Evolutionary conservation across 2,329 filamentous ascomycete genomes (phyloP).

Genomic region (Penicillium freii): DNA sequence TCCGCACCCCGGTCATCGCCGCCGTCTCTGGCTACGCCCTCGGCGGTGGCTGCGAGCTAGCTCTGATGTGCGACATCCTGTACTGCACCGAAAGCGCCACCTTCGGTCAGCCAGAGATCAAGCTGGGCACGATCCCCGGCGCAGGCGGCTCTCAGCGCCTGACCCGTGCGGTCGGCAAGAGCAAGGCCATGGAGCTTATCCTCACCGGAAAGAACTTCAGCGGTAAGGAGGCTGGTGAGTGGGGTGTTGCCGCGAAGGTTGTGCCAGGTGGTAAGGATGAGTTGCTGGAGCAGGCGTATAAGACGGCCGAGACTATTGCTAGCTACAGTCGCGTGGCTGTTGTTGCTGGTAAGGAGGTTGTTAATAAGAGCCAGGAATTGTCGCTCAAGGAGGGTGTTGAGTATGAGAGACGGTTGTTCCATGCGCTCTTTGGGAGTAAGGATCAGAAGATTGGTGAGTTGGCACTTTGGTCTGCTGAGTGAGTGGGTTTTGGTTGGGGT

Average conservation of each 20-base stretch:
- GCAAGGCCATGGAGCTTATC: conserved; percentile 86
- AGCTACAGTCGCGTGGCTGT: conserved; percentile 82
- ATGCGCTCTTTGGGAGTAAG: conserved; percentile 85
- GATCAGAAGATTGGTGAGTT: conserved; percentile 88
- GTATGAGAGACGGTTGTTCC: conserved; percentile 90
- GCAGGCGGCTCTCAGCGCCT: conserved; percentile 88
- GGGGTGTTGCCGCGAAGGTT: conserved; percentile 82
- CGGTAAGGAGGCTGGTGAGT: conserved; percentile 79
- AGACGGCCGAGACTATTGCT: conserved; percentile 86
- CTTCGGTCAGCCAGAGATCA: conserved; percentile 97
- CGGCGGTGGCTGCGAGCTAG: conserved; percentile 92
- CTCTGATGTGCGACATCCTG: conserved; percentile 94
- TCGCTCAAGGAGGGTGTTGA: conserved; percentile 86
- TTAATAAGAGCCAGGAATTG: conserved; percentile 97
- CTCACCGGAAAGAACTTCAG: conserved; percentile 81
- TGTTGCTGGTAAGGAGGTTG: conserved; percentile 92
- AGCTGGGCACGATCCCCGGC: conserved; percentile 87
- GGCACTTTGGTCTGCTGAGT: not conserved
- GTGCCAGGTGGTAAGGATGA: conserved; percentile 74
- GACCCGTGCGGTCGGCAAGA: conserved; percentile 78
- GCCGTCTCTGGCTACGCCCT: conserved; percentile 94
- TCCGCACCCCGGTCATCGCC: conserved; percentile 93
- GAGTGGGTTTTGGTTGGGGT: not conserved
- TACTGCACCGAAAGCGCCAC: conserved; percentile 84
- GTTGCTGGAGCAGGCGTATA: conserved; percentile 75